phyloP scores from a whole-genome alignment of 352 stramenopile species.

The Globisporangium irregulare region DNA sequence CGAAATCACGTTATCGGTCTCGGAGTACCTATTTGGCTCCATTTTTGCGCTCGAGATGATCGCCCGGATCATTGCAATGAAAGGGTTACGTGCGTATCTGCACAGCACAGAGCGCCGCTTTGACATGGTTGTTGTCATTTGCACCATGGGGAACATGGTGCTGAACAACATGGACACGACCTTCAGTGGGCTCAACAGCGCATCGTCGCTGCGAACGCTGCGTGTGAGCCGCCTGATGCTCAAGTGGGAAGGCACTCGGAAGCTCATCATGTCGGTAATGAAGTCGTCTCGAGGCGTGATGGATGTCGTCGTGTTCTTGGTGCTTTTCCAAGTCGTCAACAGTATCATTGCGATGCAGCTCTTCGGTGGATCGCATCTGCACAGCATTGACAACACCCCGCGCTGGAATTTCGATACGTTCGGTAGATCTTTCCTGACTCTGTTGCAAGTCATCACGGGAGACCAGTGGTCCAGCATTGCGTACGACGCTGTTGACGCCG shows the following conservation, averaged over 20 bases:
- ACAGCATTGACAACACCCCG: conserved; percentile 39
- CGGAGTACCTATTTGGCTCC: conserved; percentile 70
- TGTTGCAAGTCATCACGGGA: conserved; percentile 75
- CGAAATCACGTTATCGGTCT: conserved; percentile 35
- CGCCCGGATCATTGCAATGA: conserved; percentile 53
- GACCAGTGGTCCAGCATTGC: conserved; percentile 78
- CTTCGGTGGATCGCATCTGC: conserved; percentile 55
- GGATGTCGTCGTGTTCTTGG: conserved; percentile 71
- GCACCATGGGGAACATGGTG: conserved; percentile 67
- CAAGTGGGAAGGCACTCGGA: conserved; percentile 77
- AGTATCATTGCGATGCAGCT: conserved; percentile 79
- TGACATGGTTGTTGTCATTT: conserved; percentile 67
- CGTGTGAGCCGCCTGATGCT: conserved; percentile 74
- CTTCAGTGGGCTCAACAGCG: conserved; percentile 63
- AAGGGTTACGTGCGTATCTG: conserved; percentile 45
- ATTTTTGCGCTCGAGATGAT: conserved; percentile 69
- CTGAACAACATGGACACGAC: conserved; percentile 52
- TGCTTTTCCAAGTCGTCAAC: conserved; percentile 75
- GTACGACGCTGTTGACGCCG: conserved; percentile 70
- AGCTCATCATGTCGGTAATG: conserved; percentile 72
- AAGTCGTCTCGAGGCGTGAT: conserved; percentile 79
- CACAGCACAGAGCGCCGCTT: conserved; percentile 64
- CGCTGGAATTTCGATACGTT: conserved; percentile 84
- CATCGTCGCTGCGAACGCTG: conserved; percentile 66
- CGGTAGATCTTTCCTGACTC: conserved; percentile 60